Conservation (phyloP, 768 basidiomycete genomes). For the Steccherinum ochraceum region DNA sequence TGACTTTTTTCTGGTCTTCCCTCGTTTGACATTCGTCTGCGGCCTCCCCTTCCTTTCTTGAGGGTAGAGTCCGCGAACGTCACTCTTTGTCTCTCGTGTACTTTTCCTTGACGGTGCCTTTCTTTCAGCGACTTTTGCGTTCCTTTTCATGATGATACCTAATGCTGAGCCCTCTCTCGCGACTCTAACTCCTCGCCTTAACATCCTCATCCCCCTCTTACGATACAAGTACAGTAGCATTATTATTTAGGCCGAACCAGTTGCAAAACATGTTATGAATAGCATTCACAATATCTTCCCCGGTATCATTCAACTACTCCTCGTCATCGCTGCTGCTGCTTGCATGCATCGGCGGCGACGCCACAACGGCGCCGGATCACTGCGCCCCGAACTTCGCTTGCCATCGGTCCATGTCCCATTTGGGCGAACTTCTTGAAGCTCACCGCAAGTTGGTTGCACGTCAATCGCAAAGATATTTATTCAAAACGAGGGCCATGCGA, state of each 20-base stretch:
- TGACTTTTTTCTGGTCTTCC: too few relatives aligned
- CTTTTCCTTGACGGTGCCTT: background rate
- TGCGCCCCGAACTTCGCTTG: too few relatives aligned
- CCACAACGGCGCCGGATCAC: too few relatives aligned
- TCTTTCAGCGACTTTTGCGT: background rate
- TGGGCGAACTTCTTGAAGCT: background rate
- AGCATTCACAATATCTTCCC: background rate
- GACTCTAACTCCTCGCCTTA: background rate
- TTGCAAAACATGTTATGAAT: background rate
- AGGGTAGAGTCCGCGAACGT: too few relatives aligned
- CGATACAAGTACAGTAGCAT: background rate
- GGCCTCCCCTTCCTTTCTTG: background rate
- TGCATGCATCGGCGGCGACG: too few relatives aligned
- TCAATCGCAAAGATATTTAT: background rate
- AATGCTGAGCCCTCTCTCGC: background rate
- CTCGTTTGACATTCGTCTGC: background rate
- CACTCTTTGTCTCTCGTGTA: background rate
- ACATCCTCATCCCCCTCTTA: background rate
- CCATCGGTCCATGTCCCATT: too few relatives aligned
- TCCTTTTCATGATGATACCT: slow-evolving; percentile 3
- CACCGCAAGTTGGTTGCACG: background rate
- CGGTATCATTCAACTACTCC: too few relatives aligned
- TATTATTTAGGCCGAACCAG: background rate
- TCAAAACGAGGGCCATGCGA: too few relatives aligned
- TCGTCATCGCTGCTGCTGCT: too few relatives aligned